A percentile compares a stretch with the other conserved stretches of the same genome.
Evolutionary conservation across 306 rosid species (phyloP).

Genomic region (Fagus sylvatica): DNA sequence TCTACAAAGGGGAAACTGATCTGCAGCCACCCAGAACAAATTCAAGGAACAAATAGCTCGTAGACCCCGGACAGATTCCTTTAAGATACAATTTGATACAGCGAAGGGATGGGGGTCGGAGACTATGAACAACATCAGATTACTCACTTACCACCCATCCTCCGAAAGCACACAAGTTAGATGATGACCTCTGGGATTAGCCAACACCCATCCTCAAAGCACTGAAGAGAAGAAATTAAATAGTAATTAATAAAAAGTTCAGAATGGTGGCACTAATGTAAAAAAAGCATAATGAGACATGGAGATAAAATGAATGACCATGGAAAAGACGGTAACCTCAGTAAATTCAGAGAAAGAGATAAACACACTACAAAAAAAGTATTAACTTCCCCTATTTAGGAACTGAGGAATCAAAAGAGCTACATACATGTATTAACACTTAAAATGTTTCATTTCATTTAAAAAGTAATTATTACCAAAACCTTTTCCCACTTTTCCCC

Average conservation of each 20-base stretch:
- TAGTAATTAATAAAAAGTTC: constrained; percentile 1
- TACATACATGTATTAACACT: neutral
- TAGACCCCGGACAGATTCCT: constrained; percentile 34
- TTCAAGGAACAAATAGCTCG: constrained; percentile 31
- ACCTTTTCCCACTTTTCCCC: neutral
- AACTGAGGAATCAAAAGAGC: neutral
- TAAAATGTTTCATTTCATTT: neutral
- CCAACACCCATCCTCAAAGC: constrained; percentile 41
- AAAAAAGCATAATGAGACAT: neutral
- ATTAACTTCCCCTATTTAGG: neutral
- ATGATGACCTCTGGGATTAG: constrained; percentile 37
- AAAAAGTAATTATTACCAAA: neutral
- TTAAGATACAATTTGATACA: constrained; percentile 34
- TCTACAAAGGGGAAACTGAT: constrained; percentile 44
- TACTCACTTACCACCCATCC: constrained; percentile 53
- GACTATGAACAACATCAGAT: constrained; percentile 44
- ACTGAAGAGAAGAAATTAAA: constrained; percentile 39
- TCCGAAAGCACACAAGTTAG: constrained; percentile 46
- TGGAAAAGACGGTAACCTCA: neutral
- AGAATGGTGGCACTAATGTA: neutral
- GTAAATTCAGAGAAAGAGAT: neutral
- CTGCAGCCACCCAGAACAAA: constrained; percentile 39
- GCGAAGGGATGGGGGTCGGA: constrained; percentile 39
- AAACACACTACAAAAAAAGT: neutral
- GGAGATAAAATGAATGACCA: neutral